Evolutionary conservation across 108 stramenopile species (phyloP), one percentile per base, ranked within the genome.

Genomic region (Cyclotella choctawhatcheeana): DNA sequence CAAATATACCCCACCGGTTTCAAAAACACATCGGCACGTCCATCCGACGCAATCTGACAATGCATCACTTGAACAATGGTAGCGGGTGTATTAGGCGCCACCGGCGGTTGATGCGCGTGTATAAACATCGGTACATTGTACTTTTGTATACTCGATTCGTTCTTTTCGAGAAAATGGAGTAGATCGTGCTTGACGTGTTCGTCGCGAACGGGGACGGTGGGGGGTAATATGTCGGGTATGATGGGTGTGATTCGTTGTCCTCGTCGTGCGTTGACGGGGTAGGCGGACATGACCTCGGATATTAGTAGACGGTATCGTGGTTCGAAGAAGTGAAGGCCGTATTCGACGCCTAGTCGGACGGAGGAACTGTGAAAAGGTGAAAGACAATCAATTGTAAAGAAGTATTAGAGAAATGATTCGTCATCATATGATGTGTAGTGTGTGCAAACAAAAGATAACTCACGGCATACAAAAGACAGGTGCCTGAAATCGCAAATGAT

Each of bases 281-380:
- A 86, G n/a, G 35, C 25, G 10, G 78, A 48, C 78, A 89, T 82
- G 27, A 86, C 65, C 24, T 85, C 77, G 16, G 84, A 71, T 51
- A 92, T 81, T 24, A 89, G 74, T 26, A 92, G 25, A 43, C 88
- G 80, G 66, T 92, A 92, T 44, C 91, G 75, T n/a, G 88, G 88
- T 69, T 92, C 91, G 66, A 92, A 92, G 34, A 92, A 77, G 37
- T 92, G 88, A 25, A 92, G 70, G 2, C 85, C 87, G 50, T 86
- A 86, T 16, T 74, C 59, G 6, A 64, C 51, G 45, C 84, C 85
- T 2, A 92, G 40, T 33, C 60, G 58, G 0, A 89, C 56, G 2
- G 62, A 30, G 8, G 81, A 71, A n/a, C n/a, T n/a, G n/a, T n/a
- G n/a, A n/a, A n/a, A n/a, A n/a, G n/a, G n/a, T n/a, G n/a, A n/a